Evolutionary conservation across 2,329 filamentous ascomycete genomes (phyloP), one percentile per base, ranked within the genome.

Genomic region (Catunica adiposa): DNA sequence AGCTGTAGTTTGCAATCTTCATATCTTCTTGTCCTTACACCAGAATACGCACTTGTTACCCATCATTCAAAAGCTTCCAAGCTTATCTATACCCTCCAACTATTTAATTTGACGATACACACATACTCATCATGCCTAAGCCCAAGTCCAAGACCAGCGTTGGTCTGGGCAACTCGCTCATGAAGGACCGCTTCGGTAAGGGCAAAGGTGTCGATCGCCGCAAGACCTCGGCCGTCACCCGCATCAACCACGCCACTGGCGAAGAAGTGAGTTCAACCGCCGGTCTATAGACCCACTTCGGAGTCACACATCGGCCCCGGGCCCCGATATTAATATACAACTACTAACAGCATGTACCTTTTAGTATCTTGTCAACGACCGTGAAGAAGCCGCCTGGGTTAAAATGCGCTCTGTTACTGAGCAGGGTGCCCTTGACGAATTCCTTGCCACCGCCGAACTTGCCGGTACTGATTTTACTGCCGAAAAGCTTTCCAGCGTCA

Each of bases 401-500:
- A 98, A 97, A 76, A 97, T 98, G 92, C 88, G 90, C 73, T 95
- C 88, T 68, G 86, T 98, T 62, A 98, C 92, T 3, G 88, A 98
- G 73, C 92, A 98, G 70, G 89, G 84, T 62, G 89, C 89, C 47
- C 80, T 98, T 60, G 92, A 98, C 68, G 92, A 98, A 69, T 98
- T 98, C 69, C 74, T 98, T 61, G 86, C 85, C 57, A 98, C 92
- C 1, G 94, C 92, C 60, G 89, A 97, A 71, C 74, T 98, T 62
- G 92, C 92, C n/a, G 90, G 89, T 61, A 98, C 92, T 62, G 92
- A 98, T 67, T 98, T 98, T 69, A 97, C 90, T 1, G 94, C 92
- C 26, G 89, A 97, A 74, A 97, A 97, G 77, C 86, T 94, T 80
- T 97, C 90, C 71, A 97, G 94, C 66, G 86, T 97, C 70, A 96